A percentile compares a stretch with the other conserved stretches of the same genome.
phyloP scores from a whole-genome alignment of 169 alveolate genomes.

The Plasmodium yoelii region DNA sequence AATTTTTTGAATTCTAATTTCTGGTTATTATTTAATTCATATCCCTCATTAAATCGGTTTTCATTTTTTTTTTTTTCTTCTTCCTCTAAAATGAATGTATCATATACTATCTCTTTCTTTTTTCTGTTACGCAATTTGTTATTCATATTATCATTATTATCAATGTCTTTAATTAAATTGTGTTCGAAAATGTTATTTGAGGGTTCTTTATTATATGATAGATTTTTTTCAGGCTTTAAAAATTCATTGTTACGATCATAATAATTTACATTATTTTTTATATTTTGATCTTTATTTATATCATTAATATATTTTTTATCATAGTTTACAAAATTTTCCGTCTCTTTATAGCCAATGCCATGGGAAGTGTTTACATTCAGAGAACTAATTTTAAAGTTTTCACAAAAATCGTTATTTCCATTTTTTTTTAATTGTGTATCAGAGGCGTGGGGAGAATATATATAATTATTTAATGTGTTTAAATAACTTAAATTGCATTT shows the following conservation, averaged over 20 bases:
- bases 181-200: not conserved
- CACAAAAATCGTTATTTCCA: not conserved
- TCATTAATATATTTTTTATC: not conserved
- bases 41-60: not conserved
- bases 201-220: not conserved
- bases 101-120: slow-evolving; percentile 7
- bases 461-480: slow-evolving; percentile 25
- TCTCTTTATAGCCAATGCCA: not conserved
- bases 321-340: not conserved
- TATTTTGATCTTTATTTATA: not conserved
- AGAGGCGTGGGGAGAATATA: slow-evolving; percentile 16
- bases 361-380: too few relatives aligned
- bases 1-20: slow-evolving; percentile 57
- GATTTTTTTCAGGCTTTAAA: not conserved
- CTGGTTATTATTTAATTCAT: slow-evolving; percentile 12
- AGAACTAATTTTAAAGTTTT: not conserved
- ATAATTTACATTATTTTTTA: not conserved
- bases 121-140: not conserved
- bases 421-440: not conserved
- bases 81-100: slow-evolving; percentile 20
- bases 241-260: not conserved
- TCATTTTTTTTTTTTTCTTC: slow-evolving; percentile 30
- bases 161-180: not conserved
- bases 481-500: slow-evolving; percentile 34
- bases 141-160: not conserved